phyloP scores from a whole-genome alignment of 2,329 filamentous ascomycete genomes.

The Lojkania enalia region DNA sequence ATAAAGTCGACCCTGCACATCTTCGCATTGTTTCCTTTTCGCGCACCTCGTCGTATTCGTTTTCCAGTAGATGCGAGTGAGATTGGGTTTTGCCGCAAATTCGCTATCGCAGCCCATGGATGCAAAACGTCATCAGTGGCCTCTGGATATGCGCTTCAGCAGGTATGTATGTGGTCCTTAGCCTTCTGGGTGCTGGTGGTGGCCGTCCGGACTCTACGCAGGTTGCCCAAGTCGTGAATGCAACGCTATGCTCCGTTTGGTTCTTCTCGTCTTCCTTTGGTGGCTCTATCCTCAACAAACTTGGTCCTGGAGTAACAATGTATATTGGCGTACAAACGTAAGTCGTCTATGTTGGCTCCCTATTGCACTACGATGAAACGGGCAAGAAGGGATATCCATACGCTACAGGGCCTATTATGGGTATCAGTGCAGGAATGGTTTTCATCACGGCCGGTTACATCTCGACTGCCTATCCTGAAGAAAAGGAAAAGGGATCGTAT shows the following conservation, averaged over 20 bases:
- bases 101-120: constrained; percentile 35
- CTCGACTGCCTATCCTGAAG: constrained; percentile 35
- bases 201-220: constrained; percentile 35
- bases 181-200: constrained; percentile 35
- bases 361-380: constrained; percentile 39
- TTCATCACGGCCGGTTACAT: constrained; percentile 39
- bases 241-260: constrained; percentile 38
- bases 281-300: constrained; percentile 36
- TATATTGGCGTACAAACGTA: constrained; percentile 38
- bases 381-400: constrained; percentile 37
- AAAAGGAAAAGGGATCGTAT: constrained; percentile 34
- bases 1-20: no score
- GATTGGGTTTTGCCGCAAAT: constrained; percentile 32
- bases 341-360: constrained; percentile 35
- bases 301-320: constrained; percentile 36
- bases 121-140: constrained; percentile 36
- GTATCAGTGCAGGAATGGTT: constrained; percentile 38
- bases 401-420: constrained; percentile 34
- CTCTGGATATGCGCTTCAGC: constrained; percentile 34
- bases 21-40: no score
- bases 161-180: constrained; percentile 37
- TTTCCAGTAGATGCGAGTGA: constrained; percentile 6
- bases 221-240: constrained; percentile 37
- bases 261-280: constrained; percentile 39
- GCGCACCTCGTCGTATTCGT: no score